phyloP scores from a whole-genome alignment of 371 early-diverging fungal species.

The Nematocida minor region DNA sequence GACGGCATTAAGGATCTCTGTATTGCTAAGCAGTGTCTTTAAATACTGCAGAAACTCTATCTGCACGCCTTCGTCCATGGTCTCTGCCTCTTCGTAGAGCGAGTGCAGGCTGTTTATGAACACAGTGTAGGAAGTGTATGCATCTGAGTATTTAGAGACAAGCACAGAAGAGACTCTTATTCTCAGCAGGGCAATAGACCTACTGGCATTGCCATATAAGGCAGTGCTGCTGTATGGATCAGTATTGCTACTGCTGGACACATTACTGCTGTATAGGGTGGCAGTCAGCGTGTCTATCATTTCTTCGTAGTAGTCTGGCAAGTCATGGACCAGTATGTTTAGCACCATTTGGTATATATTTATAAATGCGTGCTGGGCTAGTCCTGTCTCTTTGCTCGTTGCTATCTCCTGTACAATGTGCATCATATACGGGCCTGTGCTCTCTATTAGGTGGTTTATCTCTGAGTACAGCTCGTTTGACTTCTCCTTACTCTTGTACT shows the following conservation, averaged over 20 bases:
- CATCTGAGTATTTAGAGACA: neutral
- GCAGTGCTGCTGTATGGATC: neutral
- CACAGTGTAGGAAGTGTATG: neutral
- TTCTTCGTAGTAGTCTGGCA: conserved; percentile 10
- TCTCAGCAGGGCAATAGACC: neutral
- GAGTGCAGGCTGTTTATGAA: neutral
- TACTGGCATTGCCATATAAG: too few species aligned
- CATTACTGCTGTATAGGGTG: neutral
- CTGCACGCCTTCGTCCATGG: neutral
- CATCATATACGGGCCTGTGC: neutral
- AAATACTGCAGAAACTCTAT: neutral
- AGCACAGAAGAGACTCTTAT: neutral
- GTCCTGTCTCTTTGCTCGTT: neutral
- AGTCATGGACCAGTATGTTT: neutral
- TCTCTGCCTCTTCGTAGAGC: neutral
- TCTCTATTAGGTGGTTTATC: neutral
- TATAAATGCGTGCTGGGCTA: neutral
- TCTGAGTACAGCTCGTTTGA: conserved; percentile 1
- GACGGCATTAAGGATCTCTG: too few species aligned
- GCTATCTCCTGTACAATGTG: neutral
- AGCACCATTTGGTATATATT: neutral
- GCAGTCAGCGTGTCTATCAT: neutral
- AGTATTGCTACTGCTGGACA: neutral
- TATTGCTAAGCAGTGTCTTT: neutral
- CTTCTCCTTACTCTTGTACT: neutral